Evolutionary conservation across 768 basidiomycete species (phyloP).

Genomic region (Boletus speciosus): DNA sequence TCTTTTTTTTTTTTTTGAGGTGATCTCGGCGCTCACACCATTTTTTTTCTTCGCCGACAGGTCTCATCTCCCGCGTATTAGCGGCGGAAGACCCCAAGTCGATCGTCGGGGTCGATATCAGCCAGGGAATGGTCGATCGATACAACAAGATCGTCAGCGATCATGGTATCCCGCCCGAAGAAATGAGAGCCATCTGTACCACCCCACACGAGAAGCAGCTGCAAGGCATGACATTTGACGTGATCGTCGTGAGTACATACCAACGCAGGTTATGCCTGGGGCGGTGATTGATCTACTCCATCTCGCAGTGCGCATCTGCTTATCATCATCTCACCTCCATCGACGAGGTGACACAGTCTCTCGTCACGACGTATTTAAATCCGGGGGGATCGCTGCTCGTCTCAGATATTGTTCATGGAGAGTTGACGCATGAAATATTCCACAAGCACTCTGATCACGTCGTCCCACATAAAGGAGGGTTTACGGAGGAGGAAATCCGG

Average conservation of each 20-base stretch:
- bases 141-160: slow-evolving; percentile 57
- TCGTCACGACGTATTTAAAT: slow-evolving; percentile 53
- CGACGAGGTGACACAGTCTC: slow-evolving; percentile 45
- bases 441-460: slow-evolving; percentile 37
- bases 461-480: slow-evolving; percentile 55
- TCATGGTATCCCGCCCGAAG: slow-evolving; percentile 60
- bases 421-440: slow-evolving; percentile 25
- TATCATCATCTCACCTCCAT: slow-evolving; percentile 63
- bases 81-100: slow-evolving; percentile 56
- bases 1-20: background rate
- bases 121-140: slow-evolving; percentile 61
- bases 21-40: background rate
- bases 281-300: background rate
- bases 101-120: slow-evolving; percentile 75
- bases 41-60: slow-evolving; percentile 32
- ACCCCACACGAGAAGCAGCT: slow-evolving; percentile 46
- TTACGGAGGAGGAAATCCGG: slow-evolving; percentile 47
- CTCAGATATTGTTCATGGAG: slow-evolving; percentile 44
- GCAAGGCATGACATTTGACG: slow-evolving; percentile 57
- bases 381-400: slow-evolving; percentile 60
- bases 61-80: slow-evolving; percentile 59
- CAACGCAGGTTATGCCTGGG: background rate
- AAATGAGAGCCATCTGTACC: slow-evolving; percentile 60
- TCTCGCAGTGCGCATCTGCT: slow-evolving; percentile 52
- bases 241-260: slow-evolving; percentile 55